Conservation (phyloP, 2,329 filamentous ascomycete species). For the Emmonsiellopsis sp. region DNA sequence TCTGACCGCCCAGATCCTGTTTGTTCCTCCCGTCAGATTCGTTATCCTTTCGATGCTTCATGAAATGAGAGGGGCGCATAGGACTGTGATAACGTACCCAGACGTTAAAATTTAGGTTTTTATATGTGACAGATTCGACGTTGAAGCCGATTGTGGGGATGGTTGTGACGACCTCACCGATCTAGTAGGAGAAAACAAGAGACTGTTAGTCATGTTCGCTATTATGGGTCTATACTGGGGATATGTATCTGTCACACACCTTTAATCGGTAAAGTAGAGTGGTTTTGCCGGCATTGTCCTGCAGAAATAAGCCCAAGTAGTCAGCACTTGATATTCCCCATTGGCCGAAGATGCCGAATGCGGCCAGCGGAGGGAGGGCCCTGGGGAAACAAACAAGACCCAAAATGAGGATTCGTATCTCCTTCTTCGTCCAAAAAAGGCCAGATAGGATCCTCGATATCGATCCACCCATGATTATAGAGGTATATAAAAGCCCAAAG, state of each 20-base stretch:
- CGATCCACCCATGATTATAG: conserved; percentile 43
- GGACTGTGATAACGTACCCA: conserved; percentile 55
- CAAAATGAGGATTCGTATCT: conserved; percentile 91
- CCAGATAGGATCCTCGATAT: conserved; percentile 53
- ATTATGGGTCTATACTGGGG: not conserved
- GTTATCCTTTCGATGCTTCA: not conserved
- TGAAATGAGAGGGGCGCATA: not conserved
- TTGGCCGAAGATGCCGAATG: not conserved
- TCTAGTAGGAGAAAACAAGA: conserved; percentile 43
- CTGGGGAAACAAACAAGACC: conserved; percentile 60
- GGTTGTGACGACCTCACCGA: conserved; percentile 96
- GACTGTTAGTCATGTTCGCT: not conserved
- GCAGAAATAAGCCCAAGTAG: conserved; percentile 9
- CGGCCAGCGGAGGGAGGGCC: conserved; percentile 7
- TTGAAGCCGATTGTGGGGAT: conserved; percentile 99
- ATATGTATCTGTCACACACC: conserved; percentile 41
- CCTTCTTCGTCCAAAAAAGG: conserved; percentile 86
- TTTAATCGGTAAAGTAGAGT: conserved; percentile 93
- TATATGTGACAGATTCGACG: conserved; percentile 96
- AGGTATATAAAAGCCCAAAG: not conserved
- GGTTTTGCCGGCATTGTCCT: conserved; percentile 99
- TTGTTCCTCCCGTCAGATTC: not conserved
- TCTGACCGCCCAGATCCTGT: conserved; percentile 89
- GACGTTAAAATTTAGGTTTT: conserved; percentile 97
- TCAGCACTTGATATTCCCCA: conserved; percentile 9